Base-by-base conservation (phyloP, 768 basidiomycete species). In the Steccherinum ochraceum region DNA sequence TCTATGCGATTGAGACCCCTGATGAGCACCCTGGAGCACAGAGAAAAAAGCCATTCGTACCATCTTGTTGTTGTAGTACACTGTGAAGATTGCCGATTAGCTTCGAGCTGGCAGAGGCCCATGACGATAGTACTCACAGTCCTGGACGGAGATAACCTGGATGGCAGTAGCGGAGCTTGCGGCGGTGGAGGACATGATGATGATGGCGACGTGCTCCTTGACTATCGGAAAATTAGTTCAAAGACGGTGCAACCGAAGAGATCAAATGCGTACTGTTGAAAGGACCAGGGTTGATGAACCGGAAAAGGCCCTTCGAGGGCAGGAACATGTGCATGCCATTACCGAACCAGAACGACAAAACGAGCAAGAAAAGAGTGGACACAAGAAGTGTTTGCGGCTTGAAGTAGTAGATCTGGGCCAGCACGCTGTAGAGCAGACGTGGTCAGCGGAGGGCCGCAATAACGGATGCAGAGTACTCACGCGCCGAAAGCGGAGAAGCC, bases 401-500 rank as follows among this genome's bases (percentile, higher is more conserved):
- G 68, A 67, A 67, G 57, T 63, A 61, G 54, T 64, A 62, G 46
- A 62, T 63, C 51, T 66, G 68, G 4, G 67, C 67, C 35, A 67
- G 57, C 16, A 68, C 65, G 44, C 61, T 61, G 47, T n/a, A 5
- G 30, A 7, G 3, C 1, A 13, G 52, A 41, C 12, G 30, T 35
- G 30, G 0, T 42, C 16, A 21, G 67, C 3, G 21, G 1, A 20
- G 20, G 41, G 13, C 3, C 5, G 25, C 24, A 12, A 44, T 13
- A 11, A 35, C 16, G 24, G 4, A 76, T 63, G 3, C n/a, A 26
- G 20, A 12, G n/a, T 19, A 80, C 79, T 39, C 68, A 71, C 51
- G 63, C 63, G 21, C 78, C 79, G 58, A 83, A 83, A 52, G 77
- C 76, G 7, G 78, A 72, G 16, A 81, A 68, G 10, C 79, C 80